Evolutionary conservation across 106 monocot species (phyloP).

Genomic region (Gastrodia elata): DNA sequence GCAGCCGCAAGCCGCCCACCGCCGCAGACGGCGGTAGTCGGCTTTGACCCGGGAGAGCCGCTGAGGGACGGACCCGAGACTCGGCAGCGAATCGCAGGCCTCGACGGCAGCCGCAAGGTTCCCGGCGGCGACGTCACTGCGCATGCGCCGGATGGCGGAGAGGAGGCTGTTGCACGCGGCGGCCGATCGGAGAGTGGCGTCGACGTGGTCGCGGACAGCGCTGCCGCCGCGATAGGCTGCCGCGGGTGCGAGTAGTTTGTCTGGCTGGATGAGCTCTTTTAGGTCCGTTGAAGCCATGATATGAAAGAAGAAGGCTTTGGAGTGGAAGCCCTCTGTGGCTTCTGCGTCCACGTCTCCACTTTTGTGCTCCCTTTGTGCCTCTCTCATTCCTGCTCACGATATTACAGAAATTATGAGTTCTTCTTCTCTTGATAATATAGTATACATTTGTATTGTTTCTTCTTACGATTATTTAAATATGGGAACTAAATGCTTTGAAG

Average conservation of each 20-base stretch:
- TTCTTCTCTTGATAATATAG: too few species aligned
- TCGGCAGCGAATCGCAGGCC: slow-evolving; percentile 15
- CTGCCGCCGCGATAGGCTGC: not conserved
- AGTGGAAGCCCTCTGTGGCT: slow-evolving; percentile 38
- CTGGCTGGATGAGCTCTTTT: slow-evolving; percentile 32
- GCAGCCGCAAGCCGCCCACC: too few species aligned
- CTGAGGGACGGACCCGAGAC: slow-evolving; percentile 21
- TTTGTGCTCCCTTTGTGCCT: too few species aligned
- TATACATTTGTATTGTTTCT: too few species aligned
- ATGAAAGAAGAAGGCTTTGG: slow-evolving; percentile 29
- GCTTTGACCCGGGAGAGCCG: slow-evolving; percentile 22
- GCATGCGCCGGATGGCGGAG: slow-evolving; percentile 29
- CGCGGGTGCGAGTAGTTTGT: slow-evolving; percentile 3
- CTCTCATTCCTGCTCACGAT: too few species aligned
- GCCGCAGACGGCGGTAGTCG: slow-evolving; percentile 12
- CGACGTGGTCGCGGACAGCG: slow-evolving; percentile 54
- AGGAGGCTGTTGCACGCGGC: slow-evolving; percentile 41
- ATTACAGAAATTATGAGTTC: too few species aligned
- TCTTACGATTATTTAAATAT: too few species aligned
- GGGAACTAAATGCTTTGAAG: too few species aligned
- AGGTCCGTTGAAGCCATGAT: slow-evolving; percentile 3
- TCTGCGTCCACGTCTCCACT: slow-evolving; percentile 41
- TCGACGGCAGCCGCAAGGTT: not conserved
- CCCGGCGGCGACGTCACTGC: not conserved
- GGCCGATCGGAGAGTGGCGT: slow-evolving; percentile 37